Conservation (phyloP, 805 yeast species). For the Candida cerambycidarum region DNA sequence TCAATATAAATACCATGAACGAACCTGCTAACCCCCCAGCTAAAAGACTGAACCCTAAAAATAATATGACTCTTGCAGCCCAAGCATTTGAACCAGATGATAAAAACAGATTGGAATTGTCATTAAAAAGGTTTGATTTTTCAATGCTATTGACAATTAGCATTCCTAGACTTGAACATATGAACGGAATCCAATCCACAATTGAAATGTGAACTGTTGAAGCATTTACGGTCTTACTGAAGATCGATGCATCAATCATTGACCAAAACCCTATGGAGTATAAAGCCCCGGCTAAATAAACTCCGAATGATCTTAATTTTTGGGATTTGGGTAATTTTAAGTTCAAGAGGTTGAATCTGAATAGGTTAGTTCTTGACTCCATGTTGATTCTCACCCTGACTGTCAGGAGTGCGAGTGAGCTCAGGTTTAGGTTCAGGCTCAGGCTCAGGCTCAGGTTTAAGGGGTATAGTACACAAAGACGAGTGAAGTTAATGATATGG, state of each 20-base stretch:
- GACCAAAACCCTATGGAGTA: conserved; percentile 90
- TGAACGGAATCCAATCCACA: conserved; percentile 93
- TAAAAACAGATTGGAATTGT: conserved; percentile 36
- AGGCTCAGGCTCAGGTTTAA: no score
- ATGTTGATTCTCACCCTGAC: conserved; percentile 15
- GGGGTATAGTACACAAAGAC: no score
- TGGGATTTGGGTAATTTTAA: conserved; percentile 71
- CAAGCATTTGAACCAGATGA: conserved; percentile 65
- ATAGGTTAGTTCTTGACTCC: conserved; percentile 53
- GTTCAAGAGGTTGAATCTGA: conserved; percentile 54
- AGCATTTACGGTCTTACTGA: conserved; percentile 80
- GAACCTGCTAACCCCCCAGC: conserved; percentile 96
- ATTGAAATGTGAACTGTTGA: conserved; percentile 84
- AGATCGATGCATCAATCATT: conserved; percentile 84
- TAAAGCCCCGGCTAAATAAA: conserved; percentile 71
- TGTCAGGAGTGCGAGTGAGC: neutral
- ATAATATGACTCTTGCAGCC: conserved; percentile 90
- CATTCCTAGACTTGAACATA: conserved; percentile 89
- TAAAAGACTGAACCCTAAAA: conserved; percentile 86
- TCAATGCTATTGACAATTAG: conserved; percentile 74
- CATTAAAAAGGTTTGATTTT: conserved; percentile 55
- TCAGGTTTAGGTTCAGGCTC: neutral
- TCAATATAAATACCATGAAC: conserved; percentile 80
- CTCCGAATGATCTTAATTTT: conserved; percentile 68
- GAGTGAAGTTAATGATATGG: no score